phyloP scores from a whole-genome alignment of 345 rosid species.

The Nephelium lappaceum region DNA sequence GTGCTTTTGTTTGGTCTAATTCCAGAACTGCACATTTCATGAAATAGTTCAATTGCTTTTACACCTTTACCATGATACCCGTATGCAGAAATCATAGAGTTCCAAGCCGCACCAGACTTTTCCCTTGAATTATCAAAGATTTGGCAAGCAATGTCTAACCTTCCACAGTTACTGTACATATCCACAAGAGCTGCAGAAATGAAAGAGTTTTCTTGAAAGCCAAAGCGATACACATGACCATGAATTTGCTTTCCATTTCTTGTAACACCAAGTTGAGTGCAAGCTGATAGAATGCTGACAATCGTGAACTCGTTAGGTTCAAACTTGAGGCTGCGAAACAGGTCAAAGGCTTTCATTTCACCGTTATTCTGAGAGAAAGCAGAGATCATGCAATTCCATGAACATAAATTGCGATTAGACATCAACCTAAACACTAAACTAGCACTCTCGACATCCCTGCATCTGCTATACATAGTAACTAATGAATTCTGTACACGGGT shows the following conservation, averaged over 20 bases:
- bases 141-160: slow-evolving; percentile 39
- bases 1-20: slow-evolving; percentile 48
- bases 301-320: slow-evolving; percentile 65
- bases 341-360: slow-evolving; percentile 50
- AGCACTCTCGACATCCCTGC: slow-evolving; percentile 48
- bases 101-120: slow-evolving; percentile 47
- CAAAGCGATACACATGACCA: slow-evolving; percentile 40
- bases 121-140: slow-evolving; percentile 40
- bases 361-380: slow-evolving; percentile 61
- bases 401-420: slow-evolving; percentile 52
- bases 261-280: slow-evolving; percentile 50
- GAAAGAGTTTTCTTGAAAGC: slow-evolving; percentile 44
- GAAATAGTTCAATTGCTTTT: slow-evolving; percentile 52
- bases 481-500: slow-evolving; percentile 57
- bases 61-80: slow-evolving; percentile 53
- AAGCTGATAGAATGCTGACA: slow-evolving; percentile 57
- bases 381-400: slow-evolving; percentile 74
- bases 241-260: slow-evolving; percentile 59
- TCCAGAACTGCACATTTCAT: slow-evolving; percentile 38
- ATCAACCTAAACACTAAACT: slow-evolving; percentile 40
- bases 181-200: slow-evolving; percentile 54
- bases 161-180: slow-evolving; percentile 62
- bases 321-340: slow-evolving; percentile 41
- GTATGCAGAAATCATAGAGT: slow-evolving; percentile 55
- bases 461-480: slow-evolving; percentile 69